Evolutionary conservation across 2,329 filamentous ascomycete genomes (phyloP).

Genomic region (Mariannaea elegans): DNA sequence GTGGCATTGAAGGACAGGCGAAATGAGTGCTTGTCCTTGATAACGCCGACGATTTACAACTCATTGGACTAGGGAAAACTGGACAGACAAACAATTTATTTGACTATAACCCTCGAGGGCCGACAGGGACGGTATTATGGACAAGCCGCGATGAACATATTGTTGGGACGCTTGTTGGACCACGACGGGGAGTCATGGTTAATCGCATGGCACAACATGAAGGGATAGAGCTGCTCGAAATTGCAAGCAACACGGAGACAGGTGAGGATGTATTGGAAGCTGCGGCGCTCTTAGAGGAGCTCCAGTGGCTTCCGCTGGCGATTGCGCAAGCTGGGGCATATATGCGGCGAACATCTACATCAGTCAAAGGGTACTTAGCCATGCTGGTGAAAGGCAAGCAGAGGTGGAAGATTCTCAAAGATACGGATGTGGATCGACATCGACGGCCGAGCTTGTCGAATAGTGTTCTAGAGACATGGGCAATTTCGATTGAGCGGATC

Average conservation of each 20-base stretch:
- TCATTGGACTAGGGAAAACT: neutral
- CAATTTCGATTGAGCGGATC: neutral
- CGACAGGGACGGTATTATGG: no score
- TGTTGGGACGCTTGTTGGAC: neutral
- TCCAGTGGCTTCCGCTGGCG: neutral
- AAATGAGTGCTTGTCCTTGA: no score
- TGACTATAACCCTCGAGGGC: neutral
- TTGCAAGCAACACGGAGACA: neutral
- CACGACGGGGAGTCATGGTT: neutral
- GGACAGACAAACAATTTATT: neutral
- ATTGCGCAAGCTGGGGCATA: neutral
- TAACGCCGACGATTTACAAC: neutral
- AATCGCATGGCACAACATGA: neutral
- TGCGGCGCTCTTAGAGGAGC: neutral
- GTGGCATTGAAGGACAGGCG: no score
- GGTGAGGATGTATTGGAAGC: neutral
- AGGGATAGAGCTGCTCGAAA: neutral
- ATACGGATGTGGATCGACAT: neutral
- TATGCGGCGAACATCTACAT: neutral
- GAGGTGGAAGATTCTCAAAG: neutral
- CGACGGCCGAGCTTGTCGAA: neutral
- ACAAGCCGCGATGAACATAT: neutral
- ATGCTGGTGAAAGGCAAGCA: neutral
- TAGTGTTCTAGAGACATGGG: neutral
- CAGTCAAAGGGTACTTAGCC: neutral